These are phyloP conservation scores for Pyracantha coccinea DNA, from an alignment of 331 rosid genomes.

Conservation along the genomic window DNA sequence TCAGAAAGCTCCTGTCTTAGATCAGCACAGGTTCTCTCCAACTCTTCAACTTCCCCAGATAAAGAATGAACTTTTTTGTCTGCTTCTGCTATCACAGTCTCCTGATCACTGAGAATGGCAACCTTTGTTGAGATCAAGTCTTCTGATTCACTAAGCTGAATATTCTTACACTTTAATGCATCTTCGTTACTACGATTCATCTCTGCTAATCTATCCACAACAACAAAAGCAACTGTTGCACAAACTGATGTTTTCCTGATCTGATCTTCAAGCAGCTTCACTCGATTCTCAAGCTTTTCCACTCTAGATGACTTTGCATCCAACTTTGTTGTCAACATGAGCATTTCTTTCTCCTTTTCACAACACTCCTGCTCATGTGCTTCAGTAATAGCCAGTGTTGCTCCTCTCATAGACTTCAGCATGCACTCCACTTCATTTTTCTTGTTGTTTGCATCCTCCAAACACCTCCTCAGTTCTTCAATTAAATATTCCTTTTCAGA, in stretches of 20 bases:
- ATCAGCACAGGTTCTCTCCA: conserved; percentile 38
- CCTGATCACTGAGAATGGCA: conserved; percentile 43
- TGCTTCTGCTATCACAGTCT: conserved; percentile 40
- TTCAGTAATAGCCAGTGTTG: conserved; percentile 71
- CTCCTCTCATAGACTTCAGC: conserved; percentile 89
- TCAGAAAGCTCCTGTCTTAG: conserved; percentile 48
- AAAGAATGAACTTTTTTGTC: conserved; percentile 29
- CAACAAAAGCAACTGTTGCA: conserved; percentile 65
- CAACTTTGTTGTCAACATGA: conserved; percentile 42
- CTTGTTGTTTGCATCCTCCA: conserved; percentile 86
- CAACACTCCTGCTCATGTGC: conserved; percentile 67
- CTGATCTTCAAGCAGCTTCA: conserved; percentile 46
- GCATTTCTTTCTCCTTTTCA: conserved; percentile 55
- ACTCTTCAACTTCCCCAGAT: conserved; percentile 29
- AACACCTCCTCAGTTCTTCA: conserved; percentile 67
- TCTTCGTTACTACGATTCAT: conserved; percentile 36
- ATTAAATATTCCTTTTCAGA: conserved; percentile 72
- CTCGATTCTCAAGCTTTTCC: conserved; percentile 37
- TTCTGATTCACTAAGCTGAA: conserved; percentile 40
- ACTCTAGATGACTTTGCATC: conserved; percentile 31
- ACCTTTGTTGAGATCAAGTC: conserved; percentile 45
- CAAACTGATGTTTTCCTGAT: conserved; percentile 50
- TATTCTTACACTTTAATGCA: conserved; percentile 38
- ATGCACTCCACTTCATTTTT: conserved; percentile 71
- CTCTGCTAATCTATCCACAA: conserved; percentile 70